Base-by-base conservation (phyloP, 495 filamentous ascomycete genomes). In the Beverwykella pulmonaria region DNA sequence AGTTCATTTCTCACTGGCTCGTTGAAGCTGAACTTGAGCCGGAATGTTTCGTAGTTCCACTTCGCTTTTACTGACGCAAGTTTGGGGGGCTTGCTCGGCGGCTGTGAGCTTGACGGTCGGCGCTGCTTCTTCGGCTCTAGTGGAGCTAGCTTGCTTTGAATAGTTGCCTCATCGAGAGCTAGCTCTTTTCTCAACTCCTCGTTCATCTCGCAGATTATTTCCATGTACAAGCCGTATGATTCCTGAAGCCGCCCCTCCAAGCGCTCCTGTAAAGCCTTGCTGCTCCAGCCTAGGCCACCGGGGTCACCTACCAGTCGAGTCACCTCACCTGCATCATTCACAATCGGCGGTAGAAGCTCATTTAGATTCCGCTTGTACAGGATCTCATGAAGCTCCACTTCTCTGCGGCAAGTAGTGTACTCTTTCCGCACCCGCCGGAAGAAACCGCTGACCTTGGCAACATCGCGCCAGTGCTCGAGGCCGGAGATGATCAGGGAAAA, bases 381-480 rank as follows among this genome's bases (percentile, higher is more conserved):
- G 8, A 63, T 27, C 39, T 63, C 36, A 32, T 62, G 41, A 23
- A 36, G 58, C 6, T 19, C 0, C 2, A 68, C 41, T 7, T 68
- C 58, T n/a, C 1, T 10, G 9, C 66, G 23, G 67, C 73, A 80
- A 41, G 61, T 73, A 0, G 52, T 55, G 55, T 66, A 76, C 56
- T 69, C 63, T 39, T 66, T 63, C 1, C 76, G 60, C 0, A 75
- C 64, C 26, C 69, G 55, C 68, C 66, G 68, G 30, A 67, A 79
- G 57, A 69, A 49, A 19, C 68, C 70, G 10, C 69, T 19, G 0
- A 70, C 63, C 19, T 64, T 68, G 29, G 71, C 67, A 6, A 68
- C 55, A 22, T 77, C 72, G 3, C 75, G 72, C 54, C 72, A 78
- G 20, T 73, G 44, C 23, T 78, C 76, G 5, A 79, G 68, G 17